Evolutionary conservation across 2,329 filamentous ascomycete genomes (phyloP), one percentile per base, ranked within the genome.

Genomic region (Pseudogymnoascus sp.): DNA sequence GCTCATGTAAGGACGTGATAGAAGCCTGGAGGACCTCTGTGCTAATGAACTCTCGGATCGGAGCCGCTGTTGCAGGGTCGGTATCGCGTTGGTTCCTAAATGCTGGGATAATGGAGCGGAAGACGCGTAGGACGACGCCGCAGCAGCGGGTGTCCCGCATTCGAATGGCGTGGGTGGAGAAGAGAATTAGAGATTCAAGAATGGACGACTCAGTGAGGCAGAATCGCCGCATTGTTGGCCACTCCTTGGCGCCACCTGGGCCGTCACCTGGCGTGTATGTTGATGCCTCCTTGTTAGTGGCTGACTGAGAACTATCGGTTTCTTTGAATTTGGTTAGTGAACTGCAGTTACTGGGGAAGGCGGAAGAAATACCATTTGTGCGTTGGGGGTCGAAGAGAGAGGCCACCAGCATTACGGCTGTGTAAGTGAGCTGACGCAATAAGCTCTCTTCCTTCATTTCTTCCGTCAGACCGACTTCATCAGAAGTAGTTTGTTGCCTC

Each of bases 361-460:
- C 25, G 36, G 22, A n/a, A 19, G 36, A 12, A 19, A 28, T 75
- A 81, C 77, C 79, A 87, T 85, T 87, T 73, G 75, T 80, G 76
- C 84, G 79, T 58, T 82, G 80, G 12, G 92, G 90, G 72, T 96
- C 92, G 22, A 99, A 80, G 69, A 97, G 86, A 67, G 91, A 90
- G 6, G 91, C 91, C 66, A 97, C 89, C 82, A 97, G 91, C 69
- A 94, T 87, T 30, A 97, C 91, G 1, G 92, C 91, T 3, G 91
- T 91, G 74, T 95, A 94, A 0, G 93, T 97, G 59, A 97, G 82
- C 73, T 97, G 92, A 19, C 94, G 86, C 52, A 99, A 78, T 30
- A 99, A 95, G 71, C 93, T 97, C 74, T 99, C 94, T 5, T 91
- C 88, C 75, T 97, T 96, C 94, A 99, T 99, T 77, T 99, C 94